Conservation (phyloP, 2,329 filamentous ascomycete genomes). For the Aspergillus amoenus region DNA sequence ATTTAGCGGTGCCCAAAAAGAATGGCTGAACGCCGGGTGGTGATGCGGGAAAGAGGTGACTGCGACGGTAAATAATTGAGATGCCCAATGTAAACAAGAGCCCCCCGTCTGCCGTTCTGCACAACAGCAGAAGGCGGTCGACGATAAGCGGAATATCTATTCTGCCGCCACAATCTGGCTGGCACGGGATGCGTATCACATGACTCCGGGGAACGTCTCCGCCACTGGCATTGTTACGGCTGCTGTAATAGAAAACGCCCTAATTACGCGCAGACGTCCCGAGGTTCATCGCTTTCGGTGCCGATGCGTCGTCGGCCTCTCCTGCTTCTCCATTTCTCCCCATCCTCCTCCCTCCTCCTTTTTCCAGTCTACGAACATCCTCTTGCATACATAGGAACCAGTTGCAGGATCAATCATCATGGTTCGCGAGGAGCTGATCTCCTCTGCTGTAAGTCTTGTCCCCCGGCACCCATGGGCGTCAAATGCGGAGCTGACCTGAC, state of each 20-base stretch:
- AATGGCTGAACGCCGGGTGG: not conserved
- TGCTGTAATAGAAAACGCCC: not conserved
- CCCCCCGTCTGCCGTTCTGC: slow-evolving; percentile 19
- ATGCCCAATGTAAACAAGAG: slow-evolving; percentile 36
- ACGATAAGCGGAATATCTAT: slow-evolving; percentile 19
- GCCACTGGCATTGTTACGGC: slow-evolving; percentile 5
- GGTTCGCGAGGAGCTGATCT: slow-evolving; percentile 90
- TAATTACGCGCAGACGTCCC: slow-evolving; percentile 28
- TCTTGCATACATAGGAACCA: slow-evolving; percentile 2
- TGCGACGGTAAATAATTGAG: slow-evolving; percentile 8
- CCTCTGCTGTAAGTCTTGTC: slow-evolving; percentile 66
- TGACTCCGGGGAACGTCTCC: slow-evolving; percentile 34
- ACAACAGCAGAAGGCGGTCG: slow-evolving; percentile 31
- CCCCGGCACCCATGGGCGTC: slow-evolving; percentile 15
- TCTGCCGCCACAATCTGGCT: slow-evolving; percentile 6
- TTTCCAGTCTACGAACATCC: slow-evolving; percentile 5
- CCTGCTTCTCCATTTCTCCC: slow-evolving; percentile 10
- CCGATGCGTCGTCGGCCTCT: slow-evolving; percentile 20
- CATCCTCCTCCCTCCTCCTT: slow-evolving; percentile 10
- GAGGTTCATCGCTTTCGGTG: slow-evolving; percentile 35
- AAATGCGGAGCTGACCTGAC: slow-evolving; percentile 25
- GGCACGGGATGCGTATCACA: not conserved
- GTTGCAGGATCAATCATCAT: slow-evolving; percentile 54
- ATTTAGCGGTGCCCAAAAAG: not conserved
- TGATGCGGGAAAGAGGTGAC: not conserved